These are phyloP conservation scores for Monosporozyma solicola DNA, from an alignment of 805 yeast genomes.

Conservation along the genomic window DNA sequence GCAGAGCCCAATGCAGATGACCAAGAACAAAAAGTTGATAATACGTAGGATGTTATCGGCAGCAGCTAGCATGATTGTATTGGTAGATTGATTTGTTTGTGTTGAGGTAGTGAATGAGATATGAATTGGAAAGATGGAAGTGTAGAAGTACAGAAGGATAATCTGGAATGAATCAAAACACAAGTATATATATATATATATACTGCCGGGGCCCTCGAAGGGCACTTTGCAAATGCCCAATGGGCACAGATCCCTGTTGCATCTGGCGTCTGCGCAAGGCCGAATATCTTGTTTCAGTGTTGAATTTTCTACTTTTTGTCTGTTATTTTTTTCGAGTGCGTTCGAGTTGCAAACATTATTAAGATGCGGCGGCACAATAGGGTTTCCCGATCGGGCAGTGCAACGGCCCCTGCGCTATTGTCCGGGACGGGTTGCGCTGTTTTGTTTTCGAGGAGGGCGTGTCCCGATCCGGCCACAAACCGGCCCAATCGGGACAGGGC, in stretches of 20 bases:
- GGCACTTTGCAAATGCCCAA: neutral
- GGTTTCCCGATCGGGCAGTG: no score
- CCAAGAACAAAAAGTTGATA: slow-evolving; percentile 65
- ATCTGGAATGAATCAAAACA: no score
- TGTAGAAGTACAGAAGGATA: no score
- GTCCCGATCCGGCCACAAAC: no score
- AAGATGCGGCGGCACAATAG: neutral
- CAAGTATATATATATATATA: no score
- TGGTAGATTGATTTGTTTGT: neutral
- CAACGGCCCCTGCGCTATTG: neutral
- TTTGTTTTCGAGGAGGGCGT: no score
- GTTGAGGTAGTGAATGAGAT: no score
- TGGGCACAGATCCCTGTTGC: neutral
- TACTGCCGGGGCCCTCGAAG: neutral
- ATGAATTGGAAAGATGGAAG: neutral
- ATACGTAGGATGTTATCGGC: slow-evolving; percentile 71
- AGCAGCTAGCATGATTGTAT: slow-evolving; percentile 47
- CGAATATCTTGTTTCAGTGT: neutral
- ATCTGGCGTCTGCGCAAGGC: neutral
- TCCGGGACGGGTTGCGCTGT: neutral
- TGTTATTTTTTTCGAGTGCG: no score
- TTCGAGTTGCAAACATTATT: no score
- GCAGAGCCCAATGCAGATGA: slow-evolving; percentile 75
- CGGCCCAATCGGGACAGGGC: no score
- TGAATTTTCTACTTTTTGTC: no score